Percentiles rank a stretch among this genome's conserved stretches.
Conservation (phyloP, 495 filamentous ascomycete genomes). For the Bacidia gigantensis region DNA sequence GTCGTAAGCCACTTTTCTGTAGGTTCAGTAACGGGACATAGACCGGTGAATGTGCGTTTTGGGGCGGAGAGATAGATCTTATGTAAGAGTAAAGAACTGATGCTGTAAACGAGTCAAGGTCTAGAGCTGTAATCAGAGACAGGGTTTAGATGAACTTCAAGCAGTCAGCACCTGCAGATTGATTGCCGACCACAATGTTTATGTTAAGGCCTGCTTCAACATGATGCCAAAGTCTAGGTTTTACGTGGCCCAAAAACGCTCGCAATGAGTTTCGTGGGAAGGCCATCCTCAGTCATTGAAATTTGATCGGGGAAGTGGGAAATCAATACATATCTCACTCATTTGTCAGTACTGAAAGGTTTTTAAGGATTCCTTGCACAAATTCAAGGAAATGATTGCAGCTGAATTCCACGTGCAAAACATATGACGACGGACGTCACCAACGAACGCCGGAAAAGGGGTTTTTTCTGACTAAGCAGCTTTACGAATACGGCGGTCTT, state of each 20-base stretch:
- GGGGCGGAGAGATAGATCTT: constrained; percentile 37
- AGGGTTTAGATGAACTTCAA: too few species aligned
- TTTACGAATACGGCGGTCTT: too few species aligned
- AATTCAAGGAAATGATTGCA: too few species aligned
- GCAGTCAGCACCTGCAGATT: constrained; percentile 15
- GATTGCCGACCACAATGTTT: constrained; percentile 18
- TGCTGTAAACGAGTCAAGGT: constrained; percentile 85
- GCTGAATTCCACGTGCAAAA: too few species aligned
- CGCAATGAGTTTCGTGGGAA: constrained; percentile 16
- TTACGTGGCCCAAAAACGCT: constrained; percentile 14
- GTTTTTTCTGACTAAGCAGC: too few species aligned
- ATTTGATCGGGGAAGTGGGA: too few species aligned
- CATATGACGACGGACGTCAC: too few species aligned
- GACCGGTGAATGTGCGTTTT: constrained; percentile 32
- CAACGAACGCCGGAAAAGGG: too few species aligned
- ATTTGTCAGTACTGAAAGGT: too few species aligned
- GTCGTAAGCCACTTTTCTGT: constrained; percentile 47
- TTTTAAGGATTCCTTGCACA: too few species aligned
- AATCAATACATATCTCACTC: too few species aligned
- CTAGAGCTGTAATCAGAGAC: constrained; percentile 27
- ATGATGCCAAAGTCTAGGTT: constrained; percentile 3
- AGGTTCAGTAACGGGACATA: constrained; percentile 77
- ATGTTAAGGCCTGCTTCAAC: constrained; percentile 6
- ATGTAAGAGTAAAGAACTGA: constrained; percentile 80
- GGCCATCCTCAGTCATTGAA: constrained; percentile 16